Base-by-base conservation (phyloP, 2,329 filamentous ascomycete species). In the Penicillium sclerotigenum region DNA sequence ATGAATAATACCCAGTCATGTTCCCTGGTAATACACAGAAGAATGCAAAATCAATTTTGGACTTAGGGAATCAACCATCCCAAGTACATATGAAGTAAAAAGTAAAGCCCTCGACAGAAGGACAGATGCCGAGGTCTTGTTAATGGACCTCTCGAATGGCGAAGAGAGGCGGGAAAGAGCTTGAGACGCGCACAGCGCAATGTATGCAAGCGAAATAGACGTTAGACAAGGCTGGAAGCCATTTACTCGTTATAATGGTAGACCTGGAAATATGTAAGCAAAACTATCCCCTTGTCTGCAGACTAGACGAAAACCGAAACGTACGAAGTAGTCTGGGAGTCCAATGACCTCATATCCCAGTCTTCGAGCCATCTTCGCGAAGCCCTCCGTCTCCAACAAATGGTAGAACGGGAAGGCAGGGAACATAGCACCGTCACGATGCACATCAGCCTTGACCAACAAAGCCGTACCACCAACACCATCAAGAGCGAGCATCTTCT, bases 341-440 rank as follows among this genome's bases (percentile, higher is more conserved):
- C 94, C 94, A 65, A 83, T 91, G 56, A 89, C 84, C 59, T 87
- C 82, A 87, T 91, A 97, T 47, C 91, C 91, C 69, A 99, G 75
- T 62, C 94, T 81, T 72, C 85, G 88, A 13, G 92, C 92, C 94
- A 99, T 99, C 77, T 93, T 96, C 18, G 94, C 92, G 69, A 99
- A 99, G 0, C 94, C 94, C 71, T 99, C 94, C 0, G 94, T 97
- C 80, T 99, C 94, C 59, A 99, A 95, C 58, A 99, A 81, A 74
- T 99, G 89, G 72, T 97, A 97, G 71, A 99, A 99, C 3, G 93
- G 77, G 71, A 99, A 99, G 0, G 94, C 85, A 18, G 94, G 94
- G 77, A 99, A 99, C 93, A 97, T 99, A 71, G 94, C 93, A 20
- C 94, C 94, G 69, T 99, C 94, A 26, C 94, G 86, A 73, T 99